A percentile compares a stretch with the other conserved stretches of the same genome.
Conservation (phyloP, 306 rosid species). For the Dicorynia guianensis region DNA sequence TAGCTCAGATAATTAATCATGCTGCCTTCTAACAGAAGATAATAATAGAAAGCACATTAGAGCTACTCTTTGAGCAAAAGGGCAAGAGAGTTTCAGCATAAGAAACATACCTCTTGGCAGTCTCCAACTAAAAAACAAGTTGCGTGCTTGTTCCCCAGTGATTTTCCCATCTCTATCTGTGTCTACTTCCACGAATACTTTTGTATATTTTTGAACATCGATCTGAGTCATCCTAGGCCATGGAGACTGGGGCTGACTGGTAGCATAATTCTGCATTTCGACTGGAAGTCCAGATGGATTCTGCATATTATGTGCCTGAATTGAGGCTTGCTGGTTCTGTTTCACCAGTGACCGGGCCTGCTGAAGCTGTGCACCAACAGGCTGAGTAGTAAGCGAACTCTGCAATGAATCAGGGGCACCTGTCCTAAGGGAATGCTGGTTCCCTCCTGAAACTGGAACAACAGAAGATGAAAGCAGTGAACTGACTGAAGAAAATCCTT, state of each 20-base stretch:
- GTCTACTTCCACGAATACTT: conserved; percentile 93
- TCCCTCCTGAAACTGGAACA: conserved; percentile 61
- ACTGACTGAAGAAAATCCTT: conserved; percentile 52
- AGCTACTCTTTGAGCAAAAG: conserved; percentile 31
- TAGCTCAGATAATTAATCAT: no score
- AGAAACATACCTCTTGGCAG: conserved; percentile 83
- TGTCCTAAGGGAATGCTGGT: conserved; percentile 59
- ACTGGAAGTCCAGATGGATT: conserved; percentile 55
- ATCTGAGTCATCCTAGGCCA: conserved; percentile 92
- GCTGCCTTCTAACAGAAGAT: neutral
- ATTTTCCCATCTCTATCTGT: conserved; percentile 96
- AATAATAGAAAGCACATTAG: conserved; percentile 14
- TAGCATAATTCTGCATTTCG: conserved; percentile 61
- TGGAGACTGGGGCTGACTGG: conserved; percentile 66
- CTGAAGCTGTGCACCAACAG: conserved; percentile 61
- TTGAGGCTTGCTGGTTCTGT: conserved; percentile 57
- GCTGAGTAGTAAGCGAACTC: conserved; percentile 58
- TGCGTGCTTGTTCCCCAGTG: conserved; percentile 92
- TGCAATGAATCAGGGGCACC: conserved; percentile 54
- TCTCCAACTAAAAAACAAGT: conserved; percentile 94
- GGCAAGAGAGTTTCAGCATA: conserved; percentile 17
- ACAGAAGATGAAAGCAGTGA: conserved; percentile 53
- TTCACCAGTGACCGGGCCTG: conserved; percentile 55
- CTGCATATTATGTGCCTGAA: conserved; percentile 48
- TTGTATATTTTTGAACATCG: conserved; percentile 87